Evolutionary conservation across 768 basidiomycete genomes (phyloP), one percentile per base, ranked within the genome.

Genomic region (Lactarius sp.): DNA sequence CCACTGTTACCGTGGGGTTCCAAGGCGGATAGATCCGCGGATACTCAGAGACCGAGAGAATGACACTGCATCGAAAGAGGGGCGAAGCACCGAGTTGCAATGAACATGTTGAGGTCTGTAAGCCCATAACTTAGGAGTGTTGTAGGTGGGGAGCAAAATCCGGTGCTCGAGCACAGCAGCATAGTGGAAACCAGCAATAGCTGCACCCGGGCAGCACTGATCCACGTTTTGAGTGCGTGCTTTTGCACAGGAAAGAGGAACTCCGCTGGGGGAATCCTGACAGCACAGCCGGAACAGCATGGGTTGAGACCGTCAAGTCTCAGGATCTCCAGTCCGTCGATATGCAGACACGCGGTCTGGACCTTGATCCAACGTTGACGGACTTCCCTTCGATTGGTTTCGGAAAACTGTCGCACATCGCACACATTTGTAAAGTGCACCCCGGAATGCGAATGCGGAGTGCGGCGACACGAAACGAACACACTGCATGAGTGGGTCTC

Each of bases 171-270:
- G 47, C 52, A 46, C 58, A 52, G 44, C 47, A 60, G 31, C 31
- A 18, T 20, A 27, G 18, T 20, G 27, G 36, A 12, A 37, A 50
- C 12, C n/a, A 46, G 56, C 34, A 51, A 14, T 22, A 27, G 13
- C 50, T 18, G 20, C 44, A 22, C 36, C 52, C n/a, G 3, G 10
- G 31, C 63, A 56, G 53, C 22, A 6, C 34, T 65, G 59, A 65
- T 60, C 59, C 64, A 65, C 59, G 64, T 39, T 60, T 52, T 5
- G 41, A 56, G 49, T 56, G 64, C 64, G 10, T 51, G 64, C 41
- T 1, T 50, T 16, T 55, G 49, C 59, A 60, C 59, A 36, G 58
- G 53, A 49, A 10, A 44, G 33, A 12, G 42, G 39, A 34, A 20
- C 41, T 33, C 42, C 42, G 52, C 33, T 33, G 44, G 44, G 18